These are phyloP conservation scores for Daldinia sp. DNA, from an alignment of 2,329 filamentous ascomycete species.

Conservation along the genomic window DNA sequence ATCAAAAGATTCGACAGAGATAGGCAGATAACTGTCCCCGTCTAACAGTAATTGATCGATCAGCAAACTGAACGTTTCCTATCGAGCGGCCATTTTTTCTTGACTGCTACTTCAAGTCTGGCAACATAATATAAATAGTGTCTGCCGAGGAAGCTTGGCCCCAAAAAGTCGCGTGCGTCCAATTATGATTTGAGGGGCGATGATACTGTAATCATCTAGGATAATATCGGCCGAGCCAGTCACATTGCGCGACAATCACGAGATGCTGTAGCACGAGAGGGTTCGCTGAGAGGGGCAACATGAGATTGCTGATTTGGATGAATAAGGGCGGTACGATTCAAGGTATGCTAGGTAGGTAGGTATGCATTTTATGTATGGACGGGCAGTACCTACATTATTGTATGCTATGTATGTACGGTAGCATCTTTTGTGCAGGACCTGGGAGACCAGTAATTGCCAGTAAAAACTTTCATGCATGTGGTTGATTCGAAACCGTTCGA, in stretches of 20 bases:
- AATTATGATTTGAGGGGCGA: constrained; percentile 27
- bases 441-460: neutral
- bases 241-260: constrained; percentile 33
- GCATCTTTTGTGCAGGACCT: neutral
- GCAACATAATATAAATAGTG: constrained; percentile 29
- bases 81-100: constrained; percentile 17
- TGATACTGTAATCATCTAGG: constrained; percentile 36
- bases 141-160: constrained; percentile 38
- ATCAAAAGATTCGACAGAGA: constrained; percentile 18
- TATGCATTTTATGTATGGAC: neutral
- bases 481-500: constrained; percentile 24
- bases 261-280: constrained; percentile 24
- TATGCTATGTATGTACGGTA: neutral
- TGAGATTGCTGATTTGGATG: constrained; percentile 23
- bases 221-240: constrained; percentile 38
- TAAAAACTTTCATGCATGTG: constrained; percentile 12
- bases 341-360: neutral
- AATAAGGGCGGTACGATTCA: constrained; percentile 8
- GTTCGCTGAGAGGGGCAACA: constrained; percentile 23
- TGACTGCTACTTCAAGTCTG: constrained; percentile 7
- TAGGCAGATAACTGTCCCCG: constrained; percentile 21
- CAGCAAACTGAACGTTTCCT: constrained; percentile 17
- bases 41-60: constrained; percentile 23
- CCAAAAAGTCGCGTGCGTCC: constrained; percentile 30
- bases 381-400: neutral